Conservation (phyloP, 164 flowering plant species). For the Hamamelis virginiana region DNA sequence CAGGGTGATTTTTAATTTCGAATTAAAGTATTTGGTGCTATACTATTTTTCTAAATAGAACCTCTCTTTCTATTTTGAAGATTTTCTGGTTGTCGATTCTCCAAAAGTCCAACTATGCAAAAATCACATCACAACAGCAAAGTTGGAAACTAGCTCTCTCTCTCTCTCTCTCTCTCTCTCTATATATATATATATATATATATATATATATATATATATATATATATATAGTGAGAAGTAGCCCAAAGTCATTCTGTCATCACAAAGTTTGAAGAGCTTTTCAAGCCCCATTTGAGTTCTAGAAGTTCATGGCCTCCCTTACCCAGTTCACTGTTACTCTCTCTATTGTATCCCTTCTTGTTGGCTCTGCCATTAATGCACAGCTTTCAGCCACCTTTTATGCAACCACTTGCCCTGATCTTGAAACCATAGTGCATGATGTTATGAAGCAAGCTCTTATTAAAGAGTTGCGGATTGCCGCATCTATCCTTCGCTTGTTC, state of each 20-base stretch:
- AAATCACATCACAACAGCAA: not conserved
- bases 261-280: not conserved
- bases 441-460: conserved; percentile 33
- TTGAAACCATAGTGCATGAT: conserved; percentile 31
- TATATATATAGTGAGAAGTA: not conserved
- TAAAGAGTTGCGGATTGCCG: conserved; percentile 26
- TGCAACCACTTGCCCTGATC: conserved; percentile 41
- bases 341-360: conserved; percentile 17
- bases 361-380: conserved; percentile 21
- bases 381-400: conserved; percentile 53
- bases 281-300: not conserved
- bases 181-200: too few species aligned
- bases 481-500: conserved; percentile 38
- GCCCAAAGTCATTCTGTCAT: not conserved
- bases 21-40: too few species aligned
- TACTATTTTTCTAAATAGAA: too few species aligned
- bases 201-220: too few species aligned
- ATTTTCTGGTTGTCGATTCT: not conserved
- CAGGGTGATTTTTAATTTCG: too few species aligned
- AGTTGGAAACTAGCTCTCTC: not conserved
- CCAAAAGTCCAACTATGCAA: not conserved
- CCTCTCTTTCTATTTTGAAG: not conserved
- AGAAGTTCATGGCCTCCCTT: not conserved
- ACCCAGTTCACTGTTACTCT: conserved; percentile 1
- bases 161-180: not conserved